phyloP scores from a whole-genome alignment of 2,329 filamentous ascomycete species.

The Colletotrichum abscissum region DNA sequence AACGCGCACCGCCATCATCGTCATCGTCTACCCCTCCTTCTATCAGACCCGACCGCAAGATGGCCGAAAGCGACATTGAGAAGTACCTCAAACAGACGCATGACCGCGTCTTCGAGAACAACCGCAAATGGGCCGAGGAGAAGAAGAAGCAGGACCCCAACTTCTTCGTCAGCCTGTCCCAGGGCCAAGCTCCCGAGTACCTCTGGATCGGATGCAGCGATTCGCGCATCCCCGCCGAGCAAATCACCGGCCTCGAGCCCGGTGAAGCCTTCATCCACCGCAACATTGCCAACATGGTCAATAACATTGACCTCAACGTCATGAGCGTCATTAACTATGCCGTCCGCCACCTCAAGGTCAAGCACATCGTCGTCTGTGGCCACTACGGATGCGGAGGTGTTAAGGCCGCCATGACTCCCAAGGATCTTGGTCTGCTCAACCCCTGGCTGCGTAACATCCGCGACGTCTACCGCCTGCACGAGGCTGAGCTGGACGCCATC shows the following conservation, averaged over 20 bases:
- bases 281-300: slow-evolving; percentile 92
- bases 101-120: slow-evolving; percentile 76
- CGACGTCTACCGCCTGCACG: slow-evolving; percentile 78
- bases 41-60: slow-evolving; percentile 27
- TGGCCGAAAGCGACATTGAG: slow-evolving; percentile 35
- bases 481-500: slow-evolving; percentile 75
- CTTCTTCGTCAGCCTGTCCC: slow-evolving; percentile 73
- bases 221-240: slow-evolving; percentile 90
- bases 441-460: slow-evolving; percentile 81
- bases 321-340: slow-evolving; percentile 89
- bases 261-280: slow-evolving; percentile 94
- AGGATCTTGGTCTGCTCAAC: slow-evolving; percentile 77
- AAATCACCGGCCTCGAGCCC: slow-evolving; percentile 84
- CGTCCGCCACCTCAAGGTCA: slow-evolving; percentile 82
- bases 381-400: slow-evolving; percentile 84
- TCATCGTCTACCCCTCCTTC: background rate
- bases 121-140: slow-evolving; percentile 72
- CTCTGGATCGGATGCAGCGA: slow-evolving; percentile 94
- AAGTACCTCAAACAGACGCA: slow-evolving; percentile 71
- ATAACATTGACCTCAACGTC: slow-evolving; percentile 82
- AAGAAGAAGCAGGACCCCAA: slow-evolving; percentile 69
- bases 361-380: slow-evolving; percentile 83
- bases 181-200: slow-evolving; percentile 77
- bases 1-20: background rate
- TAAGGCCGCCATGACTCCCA: slow-evolving; percentile 78